These are phyloP conservation scores for Acanthamoeba triangularis DNA, from an alignment of 208 protist species.

Conservation along the genomic window DNA sequence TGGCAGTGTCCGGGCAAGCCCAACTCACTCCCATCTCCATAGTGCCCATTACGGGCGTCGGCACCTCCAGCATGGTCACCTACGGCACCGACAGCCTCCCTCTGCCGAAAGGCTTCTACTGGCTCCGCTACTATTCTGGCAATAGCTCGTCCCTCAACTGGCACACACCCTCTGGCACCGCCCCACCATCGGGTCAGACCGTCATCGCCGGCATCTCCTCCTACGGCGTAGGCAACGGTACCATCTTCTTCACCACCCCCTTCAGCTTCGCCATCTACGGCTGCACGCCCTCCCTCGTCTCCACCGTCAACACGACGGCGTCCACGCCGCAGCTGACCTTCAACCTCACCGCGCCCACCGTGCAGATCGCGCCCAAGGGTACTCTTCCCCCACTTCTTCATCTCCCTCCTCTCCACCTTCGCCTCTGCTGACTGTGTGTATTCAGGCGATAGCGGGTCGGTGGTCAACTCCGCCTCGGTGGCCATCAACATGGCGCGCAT, in stretches of 20 bases:
- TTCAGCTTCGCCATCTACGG: not conserved
- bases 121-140: not conserved
- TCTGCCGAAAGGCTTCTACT: not conserved
- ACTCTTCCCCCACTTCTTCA: not conserved
- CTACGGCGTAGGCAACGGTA: too few species aligned
- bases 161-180: not conserved
- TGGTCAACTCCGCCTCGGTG: not conserved
- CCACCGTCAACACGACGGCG: not conserved
- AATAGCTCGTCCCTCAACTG: not conserved
- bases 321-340: not conserved
- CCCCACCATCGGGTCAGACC: not conserved
- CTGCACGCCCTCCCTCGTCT: not conserved
- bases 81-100: not conserved
- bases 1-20: not conserved
- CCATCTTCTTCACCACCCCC: too few species aligned
- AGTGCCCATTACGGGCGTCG: not conserved
- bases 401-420: not conserved
- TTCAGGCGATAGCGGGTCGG: not conserved
- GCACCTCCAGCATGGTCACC: not conserved
- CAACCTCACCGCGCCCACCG: not conserved
- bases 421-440: not conserved
- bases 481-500: conserved; percentile 8
- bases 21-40: not conserved
- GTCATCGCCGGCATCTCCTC: not conserved
- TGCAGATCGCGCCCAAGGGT: not conserved